These are phyloP conservation scores for Chernovozyma sophiae-reginae DNA, from an alignment of 1,139 yeast species.

Conservation along the genomic window DNA sequence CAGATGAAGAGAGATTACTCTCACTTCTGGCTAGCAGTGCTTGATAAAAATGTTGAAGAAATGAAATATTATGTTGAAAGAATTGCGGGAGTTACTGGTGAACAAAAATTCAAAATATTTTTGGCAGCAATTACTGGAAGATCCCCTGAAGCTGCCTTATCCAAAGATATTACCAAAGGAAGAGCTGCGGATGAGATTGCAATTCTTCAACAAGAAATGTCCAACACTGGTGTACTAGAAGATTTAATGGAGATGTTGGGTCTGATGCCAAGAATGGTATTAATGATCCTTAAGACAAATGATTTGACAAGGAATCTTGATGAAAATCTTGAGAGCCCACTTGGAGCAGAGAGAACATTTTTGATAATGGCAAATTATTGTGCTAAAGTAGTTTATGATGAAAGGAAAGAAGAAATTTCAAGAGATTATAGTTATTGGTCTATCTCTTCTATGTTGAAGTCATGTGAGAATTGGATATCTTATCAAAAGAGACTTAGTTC, in stretches of 20 bases:
- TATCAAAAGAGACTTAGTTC: conserved; percentile 53
- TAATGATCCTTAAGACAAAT: conserved; percentile 86
- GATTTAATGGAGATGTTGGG: conserved; percentile 79
- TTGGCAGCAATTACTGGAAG: conserved; percentile 96
- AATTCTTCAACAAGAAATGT: conserved; percentile 60
- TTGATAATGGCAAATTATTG: conserved; percentile 88
- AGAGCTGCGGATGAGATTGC: conserved; percentile 50
- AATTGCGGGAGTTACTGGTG: conserved; percentile 79
- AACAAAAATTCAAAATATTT: conserved; percentile 71
- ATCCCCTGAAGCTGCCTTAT: conserved; percentile 38
- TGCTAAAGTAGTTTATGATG: conserved; percentile 72
- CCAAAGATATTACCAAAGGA: conserved; percentile 46
- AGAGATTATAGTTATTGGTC: conserved; percentile 32
- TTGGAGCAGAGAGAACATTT: conserved; percentile 87
- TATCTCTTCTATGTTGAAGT: conserved; percentile 30
- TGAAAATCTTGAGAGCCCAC: conserved; percentile 73
- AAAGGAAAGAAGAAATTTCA: conserved; percentile 44
- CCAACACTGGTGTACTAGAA: conserved; percentile 59
- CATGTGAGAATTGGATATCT: conserved; percentile 41
- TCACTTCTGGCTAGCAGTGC: conserved; percentile 85
- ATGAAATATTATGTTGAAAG: conserved; percentile 72
- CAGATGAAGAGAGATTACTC: conserved; percentile 80
- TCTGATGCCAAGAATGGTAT: conserved; percentile 77
- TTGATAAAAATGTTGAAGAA: conserved; percentile 60
- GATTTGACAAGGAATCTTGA: conserved; percentile 88